These are phyloP conservation scores for Boletellus deceptivus DNA, from an alignment of 1,284 basidiomycete genomes.

Conservation along the genomic window DNA sequence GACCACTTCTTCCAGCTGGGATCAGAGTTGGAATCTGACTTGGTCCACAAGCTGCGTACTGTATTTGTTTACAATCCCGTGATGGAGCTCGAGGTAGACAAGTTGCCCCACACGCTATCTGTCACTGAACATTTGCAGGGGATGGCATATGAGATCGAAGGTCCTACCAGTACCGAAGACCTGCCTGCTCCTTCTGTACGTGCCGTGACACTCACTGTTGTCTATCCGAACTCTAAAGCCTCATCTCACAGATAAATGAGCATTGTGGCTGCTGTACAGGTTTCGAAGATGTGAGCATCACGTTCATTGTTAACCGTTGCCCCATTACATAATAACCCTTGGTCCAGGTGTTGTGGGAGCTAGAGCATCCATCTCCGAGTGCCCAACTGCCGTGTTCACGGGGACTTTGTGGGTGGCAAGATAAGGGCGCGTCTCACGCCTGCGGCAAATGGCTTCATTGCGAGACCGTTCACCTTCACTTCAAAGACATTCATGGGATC, in stretches of 20 bases:
- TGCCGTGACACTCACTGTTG: background rate
- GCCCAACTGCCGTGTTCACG: background rate
- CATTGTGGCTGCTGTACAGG: background rate
- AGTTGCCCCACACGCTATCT: background rate
- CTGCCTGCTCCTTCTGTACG: background rate
- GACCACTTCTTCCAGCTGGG: too few relatives aligned
- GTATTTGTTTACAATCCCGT: too few relatives aligned
- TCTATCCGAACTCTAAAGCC: background rate
- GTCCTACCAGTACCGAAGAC: background rate
- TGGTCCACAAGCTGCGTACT: too few relatives aligned
- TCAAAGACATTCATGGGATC: background rate
- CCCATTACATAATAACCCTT: background rate
- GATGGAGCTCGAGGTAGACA: background rate
- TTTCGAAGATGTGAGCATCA: background rate
- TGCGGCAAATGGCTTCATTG: background rate
- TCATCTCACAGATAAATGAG: background rate
- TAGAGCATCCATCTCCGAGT: too few relatives aligned
- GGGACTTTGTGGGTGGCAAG: background rate
- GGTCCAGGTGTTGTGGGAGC: background rate
- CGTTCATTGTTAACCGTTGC: background rate
- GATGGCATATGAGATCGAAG: background rate
- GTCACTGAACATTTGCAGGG: background rate
- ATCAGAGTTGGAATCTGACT: too few relatives aligned
- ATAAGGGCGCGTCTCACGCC: background rate
- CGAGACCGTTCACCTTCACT: background rate